phyloP scores from a whole-genome alignment of 2,329 filamentous ascomycete species.

The Sphaerulina populicola region DNA sequence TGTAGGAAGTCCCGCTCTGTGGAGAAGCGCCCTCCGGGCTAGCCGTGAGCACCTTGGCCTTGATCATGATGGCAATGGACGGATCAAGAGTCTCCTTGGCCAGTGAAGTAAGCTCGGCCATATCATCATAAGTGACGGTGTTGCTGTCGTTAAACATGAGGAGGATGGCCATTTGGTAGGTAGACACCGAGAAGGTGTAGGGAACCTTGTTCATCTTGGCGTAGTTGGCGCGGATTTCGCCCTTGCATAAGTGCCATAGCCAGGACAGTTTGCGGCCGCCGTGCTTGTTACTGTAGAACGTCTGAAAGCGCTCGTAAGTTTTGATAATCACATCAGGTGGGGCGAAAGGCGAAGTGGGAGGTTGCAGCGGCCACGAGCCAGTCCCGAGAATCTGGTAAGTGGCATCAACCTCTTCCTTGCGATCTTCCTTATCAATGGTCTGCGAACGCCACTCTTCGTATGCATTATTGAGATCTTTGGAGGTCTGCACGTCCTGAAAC shows the following conservation, averaged over 20 bases:
- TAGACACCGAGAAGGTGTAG: constrained; percentile 94
- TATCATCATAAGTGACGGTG: constrained; percentile 77
- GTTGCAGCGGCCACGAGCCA: constrained; percentile 89
- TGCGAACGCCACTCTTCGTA: constrained; percentile 72
- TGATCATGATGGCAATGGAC: constrained; percentile 75
- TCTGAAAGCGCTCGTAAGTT: constrained; percentile 81
- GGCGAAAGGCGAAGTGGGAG: constrained; percentile 79
- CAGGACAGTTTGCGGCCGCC: constrained; percentile 93
- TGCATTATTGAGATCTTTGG: constrained; percentile 85
- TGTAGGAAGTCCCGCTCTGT: constrained; percentile 68
- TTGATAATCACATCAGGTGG: constrained; percentile 76
- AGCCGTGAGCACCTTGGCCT: constrained; percentile 79
- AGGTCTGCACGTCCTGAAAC: constrained; percentile 99
- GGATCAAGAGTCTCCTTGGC: constrained; percentile 77
- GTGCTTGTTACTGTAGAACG: constrained; percentile 94
- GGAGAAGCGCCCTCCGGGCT: constrained; percentile 65
- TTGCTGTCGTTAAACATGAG: constrained; percentile 91
- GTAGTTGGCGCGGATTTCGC: constrained; percentile 90
- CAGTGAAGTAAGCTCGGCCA: constrained; percentile 70
- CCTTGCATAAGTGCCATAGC: constrained; percentile 98
- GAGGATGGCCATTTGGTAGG: constrained; percentile 95
- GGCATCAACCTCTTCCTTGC: constrained; percentile 68
- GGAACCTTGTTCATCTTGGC: constrained; percentile 79
- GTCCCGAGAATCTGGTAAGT: constrained; percentile 90
- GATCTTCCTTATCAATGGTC: constrained; percentile 55